These are phyloP conservation scores for Candida sojae DNA, from an alignment of 1,139 yeast genomes.

Conservation along the genomic window DNA sequence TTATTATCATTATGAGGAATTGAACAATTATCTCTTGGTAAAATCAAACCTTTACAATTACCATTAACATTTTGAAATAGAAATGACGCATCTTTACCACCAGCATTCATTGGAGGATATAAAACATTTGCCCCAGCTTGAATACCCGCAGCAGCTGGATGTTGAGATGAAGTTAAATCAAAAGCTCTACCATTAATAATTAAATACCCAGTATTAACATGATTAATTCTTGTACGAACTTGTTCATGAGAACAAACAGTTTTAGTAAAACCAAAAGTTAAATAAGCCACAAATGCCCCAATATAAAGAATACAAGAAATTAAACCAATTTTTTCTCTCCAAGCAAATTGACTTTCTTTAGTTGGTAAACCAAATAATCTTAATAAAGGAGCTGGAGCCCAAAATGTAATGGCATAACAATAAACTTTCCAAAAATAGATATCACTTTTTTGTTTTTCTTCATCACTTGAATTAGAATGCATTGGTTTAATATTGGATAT, in stretches of 20 bases:
- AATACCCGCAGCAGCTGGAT: conserved; percentile 82
- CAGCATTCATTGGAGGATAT: conserved; percentile 85
- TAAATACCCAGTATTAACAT: conserved; percentile 60
- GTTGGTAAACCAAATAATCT: conserved; percentile 75
- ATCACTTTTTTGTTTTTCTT: conserved; percentile 22
- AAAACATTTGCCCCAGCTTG: conserved; percentile 65
- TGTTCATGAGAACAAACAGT: conserved; percentile 69
- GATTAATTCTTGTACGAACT: conserved; percentile 57
- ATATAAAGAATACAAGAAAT: conserved; percentile 71
- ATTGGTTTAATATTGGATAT: conserved; percentile 19
- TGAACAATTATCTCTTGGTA: conserved; percentile 67
- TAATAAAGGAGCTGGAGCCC: conserved; percentile 85
- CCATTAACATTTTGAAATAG: conserved; percentile 96
- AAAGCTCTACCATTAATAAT: conserved; percentile 83
- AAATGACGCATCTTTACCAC: conserved; percentile 86
- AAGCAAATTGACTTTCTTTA: conserved; percentile 84
- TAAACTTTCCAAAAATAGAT: conserved; percentile 79
- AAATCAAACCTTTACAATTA: conserved; percentile 78
- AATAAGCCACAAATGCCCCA: conserved; percentile 79
- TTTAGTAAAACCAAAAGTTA: conserved; percentile 89
- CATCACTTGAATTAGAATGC: conserved; percentile 8
- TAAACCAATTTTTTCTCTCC: conserved; percentile 94
- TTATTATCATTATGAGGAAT: conserved; percentile 67
- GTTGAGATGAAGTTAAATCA: conserved; percentile 67
- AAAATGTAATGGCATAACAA: conserved; percentile 79